Conservation (phyloP, 2,329 filamentous ascomycete species). For the Neopestalotiopsis rosae region DNA sequence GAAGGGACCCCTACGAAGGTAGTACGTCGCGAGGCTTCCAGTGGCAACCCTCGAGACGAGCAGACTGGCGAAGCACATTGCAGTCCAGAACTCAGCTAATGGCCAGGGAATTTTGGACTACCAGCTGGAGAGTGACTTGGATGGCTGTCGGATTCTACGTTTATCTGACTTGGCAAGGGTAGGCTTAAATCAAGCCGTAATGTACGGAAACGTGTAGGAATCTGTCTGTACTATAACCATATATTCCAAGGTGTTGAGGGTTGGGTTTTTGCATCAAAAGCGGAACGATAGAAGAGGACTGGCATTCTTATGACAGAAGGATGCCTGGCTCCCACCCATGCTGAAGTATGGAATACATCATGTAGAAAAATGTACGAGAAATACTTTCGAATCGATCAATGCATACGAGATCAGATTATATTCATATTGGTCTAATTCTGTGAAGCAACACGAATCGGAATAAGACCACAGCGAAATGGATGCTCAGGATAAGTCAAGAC, state of each 20-base stretch:
- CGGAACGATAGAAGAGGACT: too few relatives aligned
- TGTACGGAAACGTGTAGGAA: not conserved
- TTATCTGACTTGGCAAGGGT: slow-evolving; percentile 71
- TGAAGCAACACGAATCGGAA: too few relatives aligned
- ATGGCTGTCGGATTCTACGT: slow-evolving; percentile 69
- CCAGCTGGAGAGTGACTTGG: slow-evolving; percentile 66
- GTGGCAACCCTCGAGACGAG: slow-evolving; percentile 33
- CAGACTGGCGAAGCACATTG: slow-evolving; percentile 22
- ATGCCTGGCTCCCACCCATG: too few relatives aligned
- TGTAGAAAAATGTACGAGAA: not conserved
- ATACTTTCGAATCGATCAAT: not conserved
- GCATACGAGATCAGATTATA: too few relatives aligned
- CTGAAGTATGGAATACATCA: too few relatives aligned
- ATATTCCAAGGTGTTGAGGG: too few relatives aligned
- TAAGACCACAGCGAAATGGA: too few relatives aligned
- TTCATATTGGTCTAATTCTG: too few relatives aligned
- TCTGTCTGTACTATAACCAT: not conserved
- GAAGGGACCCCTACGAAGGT: slow-evolving; percentile 49
- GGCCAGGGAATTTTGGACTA: slow-evolving; percentile 64
- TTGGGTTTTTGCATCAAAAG: too few relatives aligned
- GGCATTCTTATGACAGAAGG: too few relatives aligned
- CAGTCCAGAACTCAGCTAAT: slow-evolving; percentile 48
- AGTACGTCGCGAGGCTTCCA: slow-evolving; percentile 36
- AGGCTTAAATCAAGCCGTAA: slow-evolving; percentile 3
- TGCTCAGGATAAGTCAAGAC: not conserved